Base-by-base conservation (phyloP, 2,329 filamentous ascomycete genomes). In the Hymenoscyphus linearis region DNA sequence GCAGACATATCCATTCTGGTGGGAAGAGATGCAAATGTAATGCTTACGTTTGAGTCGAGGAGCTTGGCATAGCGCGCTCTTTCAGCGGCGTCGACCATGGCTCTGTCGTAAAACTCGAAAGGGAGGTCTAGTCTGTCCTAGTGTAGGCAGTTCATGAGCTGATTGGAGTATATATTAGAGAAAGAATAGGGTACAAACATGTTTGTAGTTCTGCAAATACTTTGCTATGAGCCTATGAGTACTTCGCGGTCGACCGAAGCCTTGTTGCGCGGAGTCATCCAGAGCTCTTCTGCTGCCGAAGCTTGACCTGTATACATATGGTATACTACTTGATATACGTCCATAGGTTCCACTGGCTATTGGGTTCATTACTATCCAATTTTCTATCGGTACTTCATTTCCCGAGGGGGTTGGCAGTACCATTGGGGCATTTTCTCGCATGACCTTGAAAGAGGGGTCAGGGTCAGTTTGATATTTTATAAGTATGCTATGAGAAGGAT, bases 261-360 rank as follows among this genome's bases (percentile, higher is more conserved):
- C 6, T 34, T 58, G 52, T 67, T 66, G 9, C 61, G 52, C 34
- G 31, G 52, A 18, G 65, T 67, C 22, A 60, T 59, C 64, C 64
- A 67, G 13, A 67, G 57, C 50, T 67, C 65, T 56, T 67, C 66
- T 22, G 64, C 64, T 35, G 65, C 65, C 25, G 65, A 64, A 25
- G 63, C 31, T 52, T 65, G 36, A 16, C 65, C 65, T 18, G 64
- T 67, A 26, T 60, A 35, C 53, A 52, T 59, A 59, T 67, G 61
- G 22, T 64, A 62, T 22, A 67, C 62, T 2, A 60, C 35, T 44
- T 44, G 60, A 66, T 31, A 67, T 62, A 22, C 59, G 62, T 3
- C 65, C 65, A 61, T 60, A 67, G 40, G 55, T 57, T 22, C 65
- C 65, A 36, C 60, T 66, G 16, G 64, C 60, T 31, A 67, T 62